Percentiles rank a stretch among this genome's conserved stretches.
These are phyloP conservation scores for Fusarium piperis DNA, from an alignment of 2,329 filamentous ascomycete genomes.

Conservation along the genomic window DNA sequence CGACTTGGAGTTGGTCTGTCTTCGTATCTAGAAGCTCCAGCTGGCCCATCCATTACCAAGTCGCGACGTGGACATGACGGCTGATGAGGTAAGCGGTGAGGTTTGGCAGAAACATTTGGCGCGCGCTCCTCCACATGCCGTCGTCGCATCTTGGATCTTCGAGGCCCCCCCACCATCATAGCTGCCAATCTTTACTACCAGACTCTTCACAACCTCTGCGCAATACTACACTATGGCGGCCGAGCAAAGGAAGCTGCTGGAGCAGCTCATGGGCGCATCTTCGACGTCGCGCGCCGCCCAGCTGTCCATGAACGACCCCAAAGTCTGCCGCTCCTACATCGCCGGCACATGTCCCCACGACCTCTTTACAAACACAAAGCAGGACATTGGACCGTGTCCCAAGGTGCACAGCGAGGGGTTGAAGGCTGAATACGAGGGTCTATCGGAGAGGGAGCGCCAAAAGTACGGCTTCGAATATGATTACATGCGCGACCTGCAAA, in stretches of 20 bases:
- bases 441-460: constrained; percentile 75
- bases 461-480: constrained; percentile 94
- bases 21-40: constrained; percentile 9
- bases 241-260: constrained; percentile 97
- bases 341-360: constrained; percentile 96
- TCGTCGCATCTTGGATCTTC: constrained; percentile 29
- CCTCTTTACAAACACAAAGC: constrained; percentile 99
- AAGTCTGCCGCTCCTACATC: constrained; percentile 94
- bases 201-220: neutral
- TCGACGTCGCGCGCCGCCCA: constrained; percentile 79
- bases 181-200: neutral
- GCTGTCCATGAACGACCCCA: constrained; percentile 88
- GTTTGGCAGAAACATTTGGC: constrained; percentile 38
- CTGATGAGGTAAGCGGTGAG: constrained; percentile 37
- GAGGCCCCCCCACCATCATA: constrained; percentile 31
- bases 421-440: constrained; percentile 86
- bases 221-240: constrained; percentile 72
- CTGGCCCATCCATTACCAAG: neutral
- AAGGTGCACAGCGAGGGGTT: constrained; percentile 89
- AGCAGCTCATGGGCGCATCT: constrained; percentile 90
- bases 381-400: constrained; percentile 89
- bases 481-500: constrained; percentile 94
- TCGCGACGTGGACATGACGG: constrained; percentile 40
- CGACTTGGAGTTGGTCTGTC: constrained; percentile 9
- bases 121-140: constrained; percentile 41